These are phyloP conservation scores for Suillus bovinus DNA, from an alignment of 768 basidiomycete species.

Conservation along the genomic window DNA sequence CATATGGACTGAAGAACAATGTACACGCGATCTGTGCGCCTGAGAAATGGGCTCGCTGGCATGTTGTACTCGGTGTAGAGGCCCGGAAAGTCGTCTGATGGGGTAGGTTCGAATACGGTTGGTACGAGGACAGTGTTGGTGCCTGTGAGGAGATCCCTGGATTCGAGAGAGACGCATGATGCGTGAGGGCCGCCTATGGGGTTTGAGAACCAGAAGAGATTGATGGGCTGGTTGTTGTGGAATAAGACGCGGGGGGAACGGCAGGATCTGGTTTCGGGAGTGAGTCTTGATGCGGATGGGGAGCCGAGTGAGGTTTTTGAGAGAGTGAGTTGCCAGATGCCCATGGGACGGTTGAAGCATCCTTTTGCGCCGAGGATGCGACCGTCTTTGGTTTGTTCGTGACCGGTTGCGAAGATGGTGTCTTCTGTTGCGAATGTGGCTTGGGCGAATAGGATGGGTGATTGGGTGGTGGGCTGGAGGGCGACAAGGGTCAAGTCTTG, in stretches of 20 bases:
- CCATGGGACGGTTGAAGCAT: constrained; percentile 60
- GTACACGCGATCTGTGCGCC: constrained; percentile 18
- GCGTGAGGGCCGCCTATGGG: constrained; percentile 59
- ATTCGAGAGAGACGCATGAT: constrained; percentile 52
- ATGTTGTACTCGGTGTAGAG: constrained; percentile 57
- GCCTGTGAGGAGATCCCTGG: constrained; percentile 35
- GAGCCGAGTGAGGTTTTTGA: constrained; percentile 12
- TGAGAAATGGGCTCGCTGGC: constrained; percentile 41
- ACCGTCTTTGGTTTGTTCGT: constrained; percentile 56
- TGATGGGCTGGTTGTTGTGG: constrained; percentile 19
- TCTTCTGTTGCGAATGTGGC: constrained; percentile 48
- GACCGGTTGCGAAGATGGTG: constrained; percentile 58
- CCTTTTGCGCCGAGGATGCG: constrained; percentile 57
- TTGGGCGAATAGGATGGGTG: constrained; percentile 51
- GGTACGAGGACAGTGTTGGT: constrained; percentile 38
- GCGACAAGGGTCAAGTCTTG: constrained; percentile 13
- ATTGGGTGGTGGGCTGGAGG: constrained; percentile 9
- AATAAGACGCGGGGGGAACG: constrained; percentile 58
- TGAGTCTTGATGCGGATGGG: constrained; percentile 39
- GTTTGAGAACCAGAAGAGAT: constrained; percentile 58
- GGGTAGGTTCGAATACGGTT: constrained; percentile 37
- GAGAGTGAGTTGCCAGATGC: constrained; percentile 53
- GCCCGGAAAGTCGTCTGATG: constrained; percentile 52
- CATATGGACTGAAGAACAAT: constrained; percentile 52
- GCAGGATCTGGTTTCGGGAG: constrained; percentile 44